Base-by-base conservation (phyloP, 2,329 filamentous ascomycete species). In the Claviceps paspali region DNA sequence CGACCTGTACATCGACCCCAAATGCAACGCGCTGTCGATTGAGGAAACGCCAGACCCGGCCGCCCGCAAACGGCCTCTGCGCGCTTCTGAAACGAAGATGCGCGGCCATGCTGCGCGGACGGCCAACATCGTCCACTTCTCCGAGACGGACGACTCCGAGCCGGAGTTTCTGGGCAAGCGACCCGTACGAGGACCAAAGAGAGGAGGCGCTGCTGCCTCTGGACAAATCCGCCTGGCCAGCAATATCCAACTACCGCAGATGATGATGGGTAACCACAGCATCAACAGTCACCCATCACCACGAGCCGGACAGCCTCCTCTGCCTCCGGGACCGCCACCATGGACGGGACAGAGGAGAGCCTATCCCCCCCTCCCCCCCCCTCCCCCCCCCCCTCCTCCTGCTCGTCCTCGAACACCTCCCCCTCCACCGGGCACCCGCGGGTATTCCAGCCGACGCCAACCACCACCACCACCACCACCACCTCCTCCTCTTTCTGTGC, bases 91-190 rank as follows among this genome's bases (percentile, higher is more conserved):
- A 27, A 46, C 57, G 27, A 59, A 46, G 45, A 53, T 58, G 35
- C 50, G 53, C 24, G 52, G 59, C 23, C 52, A 53, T 39, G 52
- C 55, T 18, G 43, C 53, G 10, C 51, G 53, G 18, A 55, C 55
- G 9, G 58, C 61, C 41, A 54, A 57, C 38, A 28, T 33, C 7
- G 47, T 67, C 38, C 55, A 62, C 44, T 64, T 63, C 41, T 63
- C 61, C n/a, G 64, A 67, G 47, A 62, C 57, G 27, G 63, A 63
- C 31, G 63, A 65, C 35, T 65, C 64, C 6, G 64, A 66, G 15
- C 51, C 56, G 15, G 60, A 63, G 29, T 65, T 67, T 39, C 52
- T 64, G 24, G 56, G 58, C 9, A 50, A 52, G 28, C 55, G 49
- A 23, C 40, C 47, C 24, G 51, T 57, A 10, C 51, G 55, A 44